Conservation (phyloP, 2,329 filamentous ascomycete genomes). For the Phyllosticta ampelicida region DNA sequence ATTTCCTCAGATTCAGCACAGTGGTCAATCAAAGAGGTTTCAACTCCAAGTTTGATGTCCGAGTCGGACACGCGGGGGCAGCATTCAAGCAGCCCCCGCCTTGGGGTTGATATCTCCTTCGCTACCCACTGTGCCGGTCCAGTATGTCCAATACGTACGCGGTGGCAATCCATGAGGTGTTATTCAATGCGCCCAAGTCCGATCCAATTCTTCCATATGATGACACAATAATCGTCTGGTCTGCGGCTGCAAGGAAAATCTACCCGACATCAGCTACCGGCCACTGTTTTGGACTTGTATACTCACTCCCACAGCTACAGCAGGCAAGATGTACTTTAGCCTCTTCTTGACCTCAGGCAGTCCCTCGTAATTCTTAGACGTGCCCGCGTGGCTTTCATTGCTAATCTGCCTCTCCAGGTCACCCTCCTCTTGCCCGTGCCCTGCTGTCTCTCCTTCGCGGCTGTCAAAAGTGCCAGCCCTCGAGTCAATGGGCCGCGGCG, state of each 20-base stretch:
- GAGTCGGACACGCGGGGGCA: no score
- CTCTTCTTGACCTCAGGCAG: slow-evolving; percentile 39
- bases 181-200: slow-evolving; percentile 62
- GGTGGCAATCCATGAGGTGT: slow-evolving; percentile 65
- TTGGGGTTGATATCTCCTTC: background rate
- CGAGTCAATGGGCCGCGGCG: slow-evolving; percentile 16
- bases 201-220: slow-evolving; percentile 69
- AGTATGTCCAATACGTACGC: slow-evolving; percentile 24
- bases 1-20: no score
- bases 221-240: slow-evolving; percentile 69
- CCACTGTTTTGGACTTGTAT: background rate
- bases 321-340: slow-evolving; percentile 49
- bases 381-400: slow-evolving; percentile 16
- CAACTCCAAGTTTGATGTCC: no score
- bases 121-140: background rate
- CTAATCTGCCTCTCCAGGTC: slow-evolving; percentile 27
- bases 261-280: slow-evolving; percentile 21
- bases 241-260: slow-evolving; percentile 62
- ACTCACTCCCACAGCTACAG: slow-evolving; percentile 50
- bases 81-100: no score
- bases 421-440: slow-evolving; percentile 16
- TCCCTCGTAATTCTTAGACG: slow-evolving; percentile 30
- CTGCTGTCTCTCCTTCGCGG: slow-evolving; percentile 13
- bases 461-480: slow-evolving; percentile 16
- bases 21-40: no score